Percentiles rank a stretch among this genome's conserved stretches.
Evolutionary conservation across 345 rosid species (phyloP).

Genomic region (Eucalyptus cloeziana): DNA sequence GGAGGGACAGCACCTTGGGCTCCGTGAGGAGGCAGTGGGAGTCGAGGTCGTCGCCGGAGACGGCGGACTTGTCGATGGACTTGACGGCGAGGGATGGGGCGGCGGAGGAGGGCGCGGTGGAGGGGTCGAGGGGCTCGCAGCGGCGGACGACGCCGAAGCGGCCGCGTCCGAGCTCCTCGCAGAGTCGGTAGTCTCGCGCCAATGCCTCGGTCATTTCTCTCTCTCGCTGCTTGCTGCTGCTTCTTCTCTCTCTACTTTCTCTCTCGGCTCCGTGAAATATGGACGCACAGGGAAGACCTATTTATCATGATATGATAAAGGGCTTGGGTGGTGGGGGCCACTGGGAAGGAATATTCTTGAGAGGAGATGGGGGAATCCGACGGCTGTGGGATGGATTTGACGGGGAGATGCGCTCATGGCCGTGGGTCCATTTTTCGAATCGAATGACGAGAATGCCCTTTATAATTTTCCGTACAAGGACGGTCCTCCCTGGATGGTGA

Average conservation of each 20-base stretch:
- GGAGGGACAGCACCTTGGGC: constrained; percentile 52
- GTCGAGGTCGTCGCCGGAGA: constrained; percentile 54
- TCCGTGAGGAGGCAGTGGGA: constrained; percentile 60
- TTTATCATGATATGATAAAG: too few relatives aligned
- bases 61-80: constrained; percentile 33
- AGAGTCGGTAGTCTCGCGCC: constrained; percentile 22
- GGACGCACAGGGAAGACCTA: background rate
- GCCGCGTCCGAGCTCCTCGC: constrained; percentile 56
- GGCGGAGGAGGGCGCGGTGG: background rate
- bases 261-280: background rate
- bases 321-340: background rate
- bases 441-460: background rate
- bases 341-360: background rate
- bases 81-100: constrained; percentile 32
- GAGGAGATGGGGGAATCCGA: background rate
- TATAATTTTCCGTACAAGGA: background rate
- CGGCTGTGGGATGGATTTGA: background rate
- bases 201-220: constrained; percentile 34
- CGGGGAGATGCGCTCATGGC: background rate
- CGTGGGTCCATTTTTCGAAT: background rate
- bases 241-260: background rate
- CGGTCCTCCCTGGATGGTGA: background rate
- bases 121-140: constrained; percentile 18
- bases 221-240: background rate
- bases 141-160: constrained; percentile 47